A percentile compares a stretch with the other conserved stretches of the same genome.
These are phyloP conservation scores for Scedosporium aurantiacum DNA, from an alignment of 2,329 filamentous ascomycete genomes.

Conservation along the genomic window DNA sequence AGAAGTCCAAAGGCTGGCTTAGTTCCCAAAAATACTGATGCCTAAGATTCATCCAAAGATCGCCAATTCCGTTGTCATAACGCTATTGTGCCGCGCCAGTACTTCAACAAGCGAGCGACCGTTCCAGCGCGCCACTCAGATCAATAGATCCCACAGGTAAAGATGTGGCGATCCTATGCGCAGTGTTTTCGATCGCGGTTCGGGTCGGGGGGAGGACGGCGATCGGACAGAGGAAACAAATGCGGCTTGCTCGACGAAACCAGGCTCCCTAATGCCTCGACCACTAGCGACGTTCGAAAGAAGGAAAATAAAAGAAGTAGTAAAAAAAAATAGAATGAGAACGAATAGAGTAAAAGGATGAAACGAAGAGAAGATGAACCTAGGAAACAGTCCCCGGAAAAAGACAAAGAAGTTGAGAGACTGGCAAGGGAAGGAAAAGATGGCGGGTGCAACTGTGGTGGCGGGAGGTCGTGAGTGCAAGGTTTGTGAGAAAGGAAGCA, in stretches of 20 bases:
- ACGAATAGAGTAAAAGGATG: neutral
- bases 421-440: constrained; percentile 1
- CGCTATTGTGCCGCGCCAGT: neutral
- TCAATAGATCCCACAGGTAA: neutral
- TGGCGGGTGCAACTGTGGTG: neutral
- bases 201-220: neutral
- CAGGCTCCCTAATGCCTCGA: neutral
- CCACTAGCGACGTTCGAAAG: neutral
- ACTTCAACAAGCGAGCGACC: neutral
- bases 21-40: neutral
- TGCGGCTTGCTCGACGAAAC: constrained; percentile 2
- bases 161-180: neutral
- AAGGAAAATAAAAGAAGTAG: neutral
- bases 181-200: neutral
- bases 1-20: too few relatives aligned
- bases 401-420: neutral
- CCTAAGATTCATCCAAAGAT: neutral
- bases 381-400: neutral
- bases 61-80: too few relatives aligned
- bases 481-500: neutral
- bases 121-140: constrained; percentile 1
- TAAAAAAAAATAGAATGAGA: constrained; percentile 2
- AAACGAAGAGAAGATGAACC: neutral
- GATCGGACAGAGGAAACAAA: neutral
- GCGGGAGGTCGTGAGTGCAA: neutral